phyloP scores from a whole-genome alignment of 2,329 filamentous ascomycete species.

The Verticillium zaregamsianum region DNA sequence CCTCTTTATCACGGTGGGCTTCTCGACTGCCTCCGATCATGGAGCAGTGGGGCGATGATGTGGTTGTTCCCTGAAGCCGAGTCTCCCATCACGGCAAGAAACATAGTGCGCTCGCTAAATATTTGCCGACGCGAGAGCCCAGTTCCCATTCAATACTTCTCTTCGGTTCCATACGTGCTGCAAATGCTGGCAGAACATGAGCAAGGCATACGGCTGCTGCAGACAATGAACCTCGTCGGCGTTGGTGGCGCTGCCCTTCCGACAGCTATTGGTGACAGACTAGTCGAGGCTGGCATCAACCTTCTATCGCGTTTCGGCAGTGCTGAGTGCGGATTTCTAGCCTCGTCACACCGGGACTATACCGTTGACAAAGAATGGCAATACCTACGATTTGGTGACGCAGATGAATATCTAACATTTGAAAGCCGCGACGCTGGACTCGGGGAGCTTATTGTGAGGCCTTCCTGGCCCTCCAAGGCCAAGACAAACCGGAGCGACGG shows the following conservation, averaged over 20 bases:
- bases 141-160: slow-evolving; percentile 49
- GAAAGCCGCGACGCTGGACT: slow-evolving; percentile 37
- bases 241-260: slow-evolving; percentile 60
- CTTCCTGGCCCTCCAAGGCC: slow-evolving; percentile 53
- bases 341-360: slow-evolving; percentile 58
- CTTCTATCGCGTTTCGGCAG: slow-evolving; percentile 61
- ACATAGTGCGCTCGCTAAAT: slow-evolving; percentile 44
- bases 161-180: slow-evolving; percentile 56
- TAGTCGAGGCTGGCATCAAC: slow-evolving; percentile 47
- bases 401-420: slow-evolving; percentile 34
- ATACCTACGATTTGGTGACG: slow-evolving; percentile 42
- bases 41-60: slow-evolving; percentile 55
- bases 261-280: slow-evolving; percentile 43
- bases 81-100: slow-evolving; percentile 51
- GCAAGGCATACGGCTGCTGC: slow-evolving; percentile 35
- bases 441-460: slow-evolving; percentile 50
- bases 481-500: slow-evolving; percentile 54
- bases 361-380: slow-evolving; percentile 54
- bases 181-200: slow-evolving; percentile 44
- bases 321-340: slow-evolving; percentile 61
- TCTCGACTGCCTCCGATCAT: slow-evolving; percentile 57
- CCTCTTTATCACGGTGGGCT: slow-evolving; percentile 63
- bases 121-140: slow-evolving; percentile 22
- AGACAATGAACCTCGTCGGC: slow-evolving; percentile 55
- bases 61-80: slow-evolving; percentile 58